Percentiles rank a stretch among this genome's conserved stretches.
phyloP scores from a whole-genome alignment of 257 asterid genomes.

The Nicotiana otophora region DNA sequence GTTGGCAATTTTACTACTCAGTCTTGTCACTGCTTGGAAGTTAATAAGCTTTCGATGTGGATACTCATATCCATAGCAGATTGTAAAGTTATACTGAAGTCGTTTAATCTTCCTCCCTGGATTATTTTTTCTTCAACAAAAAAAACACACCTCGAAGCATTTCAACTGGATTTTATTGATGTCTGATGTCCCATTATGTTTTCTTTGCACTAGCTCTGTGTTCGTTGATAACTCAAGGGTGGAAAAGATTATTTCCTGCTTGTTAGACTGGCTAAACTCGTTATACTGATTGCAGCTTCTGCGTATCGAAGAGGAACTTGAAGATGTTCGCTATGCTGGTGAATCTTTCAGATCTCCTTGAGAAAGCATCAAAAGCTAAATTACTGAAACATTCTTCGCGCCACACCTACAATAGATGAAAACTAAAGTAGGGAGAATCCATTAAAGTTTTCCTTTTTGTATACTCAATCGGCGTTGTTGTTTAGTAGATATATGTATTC shows the following conservation, averaged over 20 bases:
- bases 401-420: too few species aligned
- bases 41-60: neutral
- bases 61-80: neutral
- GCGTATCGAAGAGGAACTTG: conserved; percentile 95
- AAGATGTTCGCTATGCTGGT: conserved; percentile 91
- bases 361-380: conserved; percentile 4
- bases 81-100: neutral
- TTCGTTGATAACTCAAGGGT: neutral
- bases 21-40: neutral
- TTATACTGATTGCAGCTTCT: conserved; percentile 52
- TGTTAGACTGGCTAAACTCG: neutral
- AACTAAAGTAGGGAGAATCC: neutral
- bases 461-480: neutral
- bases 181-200: neutral
- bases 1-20: neutral
- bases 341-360: conserved; percentile 84
- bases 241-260: neutral
- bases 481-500: neutral
- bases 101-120: neutral
- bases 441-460: neutral
- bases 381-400: too few species aligned
- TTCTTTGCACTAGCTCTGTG: neutral
- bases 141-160: neutral
- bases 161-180: neutral
- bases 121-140: neutral